These are phyloP conservation scores for Fusarium tuaranense DNA, from an alignment of 2,329 filamentous ascomycete species.

Conservation along the genomic window DNA sequence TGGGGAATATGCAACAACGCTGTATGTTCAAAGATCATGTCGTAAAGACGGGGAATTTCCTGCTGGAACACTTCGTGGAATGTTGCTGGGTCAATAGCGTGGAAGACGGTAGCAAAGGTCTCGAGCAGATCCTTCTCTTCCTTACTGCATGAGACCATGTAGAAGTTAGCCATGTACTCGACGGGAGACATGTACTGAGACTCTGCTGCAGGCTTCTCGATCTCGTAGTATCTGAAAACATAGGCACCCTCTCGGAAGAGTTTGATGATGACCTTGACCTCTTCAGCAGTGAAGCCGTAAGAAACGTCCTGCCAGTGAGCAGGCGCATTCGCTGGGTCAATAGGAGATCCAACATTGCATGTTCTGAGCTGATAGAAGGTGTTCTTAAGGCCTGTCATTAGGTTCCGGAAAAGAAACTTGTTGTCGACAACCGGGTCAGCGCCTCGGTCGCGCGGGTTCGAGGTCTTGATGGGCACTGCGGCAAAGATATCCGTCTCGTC, in stretches of 20 bases:
- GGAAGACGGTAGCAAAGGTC: conserved; percentile 97
- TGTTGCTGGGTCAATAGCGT: conserved; percentile 96
- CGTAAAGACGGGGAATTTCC: conserved; percentile 95
- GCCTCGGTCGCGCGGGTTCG: conserved; percentile 88
- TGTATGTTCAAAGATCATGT: conserved; percentile 98
- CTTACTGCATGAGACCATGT: conserved; percentile 92
- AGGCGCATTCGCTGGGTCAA: conserved; percentile 83
- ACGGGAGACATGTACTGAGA: conserved; percentile 83
- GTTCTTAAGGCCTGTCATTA: conserved; percentile 95
- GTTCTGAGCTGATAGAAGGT: conserved; percentile 94
- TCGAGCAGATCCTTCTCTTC: conserved; percentile 98
- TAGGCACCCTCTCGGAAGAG: conserved; percentile 96
- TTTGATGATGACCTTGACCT: conserved; percentile 96
- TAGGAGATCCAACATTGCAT: conserved; percentile 80
- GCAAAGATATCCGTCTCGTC: conserved; percentile 98
- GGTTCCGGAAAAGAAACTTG: conserved; percentile 96
- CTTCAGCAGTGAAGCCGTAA: conserved; percentile 96
- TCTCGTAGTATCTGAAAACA: conserved; percentile 96
- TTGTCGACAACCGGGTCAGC: conserved; percentile 95
- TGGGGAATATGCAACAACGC: conserved; percentile 95
- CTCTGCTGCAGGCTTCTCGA: conserved; percentile 81
- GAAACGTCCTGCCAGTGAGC: conserved; percentile 95
- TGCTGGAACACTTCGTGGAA: conserved; percentile 99
- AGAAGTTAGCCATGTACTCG: conserved; percentile 93
- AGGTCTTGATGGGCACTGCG: conserved; percentile 95